These are phyloP conservation scores for Penicillium sp. DNA, from an alignment of 2,329 filamentous ascomycete species.

Conservation along the genomic window DNA sequence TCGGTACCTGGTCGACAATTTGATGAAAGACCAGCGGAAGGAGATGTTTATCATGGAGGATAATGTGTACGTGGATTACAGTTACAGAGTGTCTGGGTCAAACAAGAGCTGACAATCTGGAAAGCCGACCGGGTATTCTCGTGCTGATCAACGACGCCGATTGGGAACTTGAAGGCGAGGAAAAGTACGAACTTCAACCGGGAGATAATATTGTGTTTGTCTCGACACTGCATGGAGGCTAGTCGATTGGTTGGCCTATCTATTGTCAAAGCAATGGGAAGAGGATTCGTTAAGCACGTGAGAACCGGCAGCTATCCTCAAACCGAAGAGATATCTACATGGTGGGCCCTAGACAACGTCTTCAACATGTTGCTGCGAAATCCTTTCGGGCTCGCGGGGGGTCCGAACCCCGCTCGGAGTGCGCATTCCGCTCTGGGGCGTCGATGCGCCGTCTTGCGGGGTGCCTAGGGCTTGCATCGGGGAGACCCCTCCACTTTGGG, in stretches of 20 bases:
- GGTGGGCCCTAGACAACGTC: slow-evolving; percentile 36
- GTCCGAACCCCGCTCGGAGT: slow-evolving; percentile 30
- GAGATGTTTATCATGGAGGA: slow-evolving; percentile 86
- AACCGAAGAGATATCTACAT: neutral
- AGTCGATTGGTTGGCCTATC: slow-evolving; percentile 14
- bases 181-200: slow-evolving; percentile 74
- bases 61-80: slow-evolving; percentile 65
- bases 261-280: neutral
- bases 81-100: neutral
- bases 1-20: slow-evolving; percentile 68
- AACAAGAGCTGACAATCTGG: slow-evolving; percentile 15
- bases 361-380: slow-evolving; percentile 44
- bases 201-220: slow-evolving; percentile 92
- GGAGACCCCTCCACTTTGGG: slow-evolving; percentile 51
- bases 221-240: slow-evolving; percentile 92
- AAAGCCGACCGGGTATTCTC: slow-evolving; percentile 86
- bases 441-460: slow-evolving; percentile 39
- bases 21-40: slow-evolving; percentile 79
- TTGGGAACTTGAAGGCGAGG: slow-evolving; percentile 96
- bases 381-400: slow-evolving; percentile 43
- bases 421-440: slow-evolving; percentile 40
- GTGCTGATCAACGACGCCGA: slow-evolving; percentile 97
- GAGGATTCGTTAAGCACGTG: neutral
- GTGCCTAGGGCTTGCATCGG: slow-evolving; percentile 43
- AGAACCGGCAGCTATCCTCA: neutral